Base-by-base conservation (phyloP, 495 filamentous ascomycete genomes). In the Astrothelium macrocarpum region DNA sequence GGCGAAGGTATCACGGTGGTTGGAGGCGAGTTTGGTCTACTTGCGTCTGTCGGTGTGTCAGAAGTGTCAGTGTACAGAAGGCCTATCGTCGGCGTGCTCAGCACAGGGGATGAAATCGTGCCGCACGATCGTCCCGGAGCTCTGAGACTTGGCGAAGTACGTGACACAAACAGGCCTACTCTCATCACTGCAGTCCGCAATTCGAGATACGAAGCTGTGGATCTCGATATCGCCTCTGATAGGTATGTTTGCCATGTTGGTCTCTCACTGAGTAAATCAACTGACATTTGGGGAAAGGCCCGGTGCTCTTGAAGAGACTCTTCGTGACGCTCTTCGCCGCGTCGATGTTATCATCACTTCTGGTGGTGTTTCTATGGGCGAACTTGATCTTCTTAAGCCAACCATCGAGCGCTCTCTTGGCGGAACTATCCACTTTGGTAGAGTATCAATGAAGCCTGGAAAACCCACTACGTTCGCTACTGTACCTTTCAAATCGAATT, bases 391-490 rank as follows among this genome's bases (percentile, higher is more conserved):
- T 32, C 85, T 99, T 59, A 99, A 99, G 74, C 94, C 95, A 1
- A 97, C 91, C 3, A 90, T 99, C 71, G 94, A 97, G 77, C 87
- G 92, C 61, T 80, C 85, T 1, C 83, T 97, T 4, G 89, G 90
- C 63, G 94, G 94, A 16, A 95, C 88, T 0, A 95, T 99, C 69
- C 94, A 97, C 74, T 99, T 99, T 71, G 94, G 94, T 45, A 86
- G 95, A 31, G 95, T 97, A 5, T 83, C 86, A 31, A 97, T 99
- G 94, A 97, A 97, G 77, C 94, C 94, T 0, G 94, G 94, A 23
- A 97, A 97, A 73, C 94, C 94, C 2, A 96, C 91, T 11, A 97
- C 95, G 1, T 99, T 97, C 69, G 94, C 95, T 3, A 97, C 91
- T 0, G 80, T 97, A 2, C 86, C 89, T 1, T 77, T 81, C 71